Conservation (phyloP, 768 basidiomycete species). For the Pisolithus sp. region DNA sequence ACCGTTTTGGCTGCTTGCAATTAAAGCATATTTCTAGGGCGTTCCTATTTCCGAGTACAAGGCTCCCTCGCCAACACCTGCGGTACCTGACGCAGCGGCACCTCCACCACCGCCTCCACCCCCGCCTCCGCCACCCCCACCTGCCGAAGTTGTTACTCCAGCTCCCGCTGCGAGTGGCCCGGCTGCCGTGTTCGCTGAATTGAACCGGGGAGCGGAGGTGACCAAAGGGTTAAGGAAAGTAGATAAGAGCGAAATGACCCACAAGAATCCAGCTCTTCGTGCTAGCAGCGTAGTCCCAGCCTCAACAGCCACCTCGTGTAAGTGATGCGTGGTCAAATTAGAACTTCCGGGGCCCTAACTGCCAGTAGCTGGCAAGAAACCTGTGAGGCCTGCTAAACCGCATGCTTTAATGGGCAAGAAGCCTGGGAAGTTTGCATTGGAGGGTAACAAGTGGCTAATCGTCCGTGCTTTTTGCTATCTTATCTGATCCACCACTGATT, state of each 20-base stretch:
- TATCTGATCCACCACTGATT: neutral
- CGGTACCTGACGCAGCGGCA: conserved; percentile 32
- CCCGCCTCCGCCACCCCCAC: conserved; percentile 46
- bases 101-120: conserved; percentile 55
- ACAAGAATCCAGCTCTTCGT: conserved; percentile 91
- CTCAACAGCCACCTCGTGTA: conserved; percentile 28
- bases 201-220: conserved; percentile 86
- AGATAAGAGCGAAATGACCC: conserved; percentile 94
- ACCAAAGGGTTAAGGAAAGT: conserved; percentile 92
- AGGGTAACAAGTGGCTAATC: conserved; percentile 91
- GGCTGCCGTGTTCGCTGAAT: conserved; percentile 80
- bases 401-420: conserved; percentile 81
- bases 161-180: conserved; percentile 47
- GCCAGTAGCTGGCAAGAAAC: conserved; percentile 47
- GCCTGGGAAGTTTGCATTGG: conserved; percentile 81
- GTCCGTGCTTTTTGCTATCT: conserved; percentile 38
- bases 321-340: conserved; percentile 20
- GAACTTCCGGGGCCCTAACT: neutral
- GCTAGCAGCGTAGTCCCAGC: conserved; percentile 45
- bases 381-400: conserved; percentile 80
- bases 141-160: conserved; percentile 35
- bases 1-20: neutral
- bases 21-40: conserved; percentile 37
- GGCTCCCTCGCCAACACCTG: conserved; percentile 25
- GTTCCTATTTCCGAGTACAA: conserved; percentile 51